A percentile compares a stretch with the other conserved stretches of the same genome.
phyloP scores from a whole-genome alignment of 73 alveolate genomes.

The Diophrys sp. region DNA sequence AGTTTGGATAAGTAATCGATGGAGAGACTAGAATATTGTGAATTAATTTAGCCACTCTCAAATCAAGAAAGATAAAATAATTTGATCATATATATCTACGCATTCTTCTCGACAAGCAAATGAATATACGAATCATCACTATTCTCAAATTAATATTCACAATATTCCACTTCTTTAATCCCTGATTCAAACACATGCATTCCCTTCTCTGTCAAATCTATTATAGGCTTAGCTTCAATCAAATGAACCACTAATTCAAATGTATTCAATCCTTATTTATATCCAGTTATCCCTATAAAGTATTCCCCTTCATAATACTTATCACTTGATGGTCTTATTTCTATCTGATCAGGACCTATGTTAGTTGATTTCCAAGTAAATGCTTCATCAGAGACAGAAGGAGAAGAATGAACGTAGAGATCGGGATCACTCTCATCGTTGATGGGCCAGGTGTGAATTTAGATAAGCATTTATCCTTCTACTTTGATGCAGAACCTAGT shows the following conservation, averaged over 20 bases:
- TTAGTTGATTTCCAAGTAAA: constrained; percentile 58
- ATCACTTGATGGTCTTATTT: constrained; percentile 45
- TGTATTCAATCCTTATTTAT: constrained; percentile 44
- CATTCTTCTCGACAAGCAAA: background rate
- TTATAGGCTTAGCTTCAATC: constrained; percentile 20
- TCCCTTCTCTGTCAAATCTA: constrained; percentile 3
- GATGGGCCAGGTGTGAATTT: constrained; percentile 29
- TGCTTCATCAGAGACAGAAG: constrained; percentile 20
- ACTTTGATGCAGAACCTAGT: background rate
- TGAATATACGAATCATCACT: constrained; percentile 13
- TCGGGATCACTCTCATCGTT: constrained; percentile 65
- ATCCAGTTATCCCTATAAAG: constrained; percentile 33
- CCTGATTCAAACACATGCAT: background rate
- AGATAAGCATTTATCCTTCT: too few species aligned
- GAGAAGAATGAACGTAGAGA: constrained; percentile 22
- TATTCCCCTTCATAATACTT: constrained; percentile 32
- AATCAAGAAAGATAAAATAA: too few species aligned
- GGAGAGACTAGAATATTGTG: constrained; percentile 14
- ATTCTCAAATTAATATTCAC: constrained; percentile 18
- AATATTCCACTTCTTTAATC: constrained; percentile 9
- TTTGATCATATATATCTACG: constrained; percentile 11
- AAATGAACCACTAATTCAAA: constrained; percentile 20
- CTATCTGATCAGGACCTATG: constrained; percentile 53
- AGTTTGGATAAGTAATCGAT: constrained; percentile 22
- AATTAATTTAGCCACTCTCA: too few species aligned